Evolutionary conservation across 106 monocot genomes (phyloP), one percentile per base, ranked within the genome.

Genomic region (Allium fistulosum): DNA sequence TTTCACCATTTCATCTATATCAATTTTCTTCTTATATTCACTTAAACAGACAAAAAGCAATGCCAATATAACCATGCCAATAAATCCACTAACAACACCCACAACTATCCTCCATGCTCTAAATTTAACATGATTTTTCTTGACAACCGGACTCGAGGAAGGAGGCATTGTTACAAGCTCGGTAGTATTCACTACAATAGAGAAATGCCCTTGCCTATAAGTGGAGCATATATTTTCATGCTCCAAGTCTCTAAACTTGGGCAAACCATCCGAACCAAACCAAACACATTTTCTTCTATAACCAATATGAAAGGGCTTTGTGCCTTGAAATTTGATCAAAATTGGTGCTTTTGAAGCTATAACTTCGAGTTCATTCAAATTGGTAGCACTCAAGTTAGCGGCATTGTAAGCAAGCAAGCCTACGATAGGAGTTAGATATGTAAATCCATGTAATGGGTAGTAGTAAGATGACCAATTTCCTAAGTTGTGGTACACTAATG

Each of bases 401-500:
- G 95, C 95, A 58, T 78, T 76, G 57, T 96, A 96, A 53, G 81
- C 85, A 8, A 97, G 84, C 53, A 97, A 79, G 4, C 92, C 92
- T 14, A 88, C 58, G 4, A 97, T 82, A 9, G 96, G 88, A 49
- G 86, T 59, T 16, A 89, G 75, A 57, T 87, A 80, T 0, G 84
- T 79, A 57, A 72, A 89, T 9, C 92, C 96, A 11, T 79, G 76
- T 13, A 89, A 66, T 0, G 68, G 78, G 69, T 92, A 92, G 66
- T 89, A 89, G 57, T 50, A 15, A 10, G 81, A 76, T 26, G 96
- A 88, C 84, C 81, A 84, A 58, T 87, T 87, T 17, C 86, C 96
- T 16, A 97, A 57, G 61, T 97, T 89, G 26, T 97, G 92, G 68
- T 97, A 97, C 48, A 97, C 96, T 65, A 99, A 61, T 8, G 83